These are phyloP conservation scores for Scutellaria barbata DNA, from an alignment of 257 asterid genomes.

Conservation along the genomic window DNA sequence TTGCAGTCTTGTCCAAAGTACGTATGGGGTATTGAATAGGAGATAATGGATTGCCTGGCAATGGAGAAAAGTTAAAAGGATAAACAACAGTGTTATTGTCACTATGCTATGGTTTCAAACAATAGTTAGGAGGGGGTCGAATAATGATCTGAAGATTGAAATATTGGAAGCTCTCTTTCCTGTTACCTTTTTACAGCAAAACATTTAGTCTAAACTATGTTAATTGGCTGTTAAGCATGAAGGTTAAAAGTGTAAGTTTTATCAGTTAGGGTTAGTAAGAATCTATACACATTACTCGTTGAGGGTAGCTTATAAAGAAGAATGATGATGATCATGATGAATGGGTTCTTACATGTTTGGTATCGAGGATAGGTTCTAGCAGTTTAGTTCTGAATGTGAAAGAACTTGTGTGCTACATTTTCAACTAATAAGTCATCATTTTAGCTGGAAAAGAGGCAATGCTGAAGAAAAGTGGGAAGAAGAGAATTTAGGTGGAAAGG, in stretches of 20 bases:
- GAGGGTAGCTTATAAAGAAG: background rate
- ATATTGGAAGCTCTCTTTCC: background rate
- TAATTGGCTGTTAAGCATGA: background rate
- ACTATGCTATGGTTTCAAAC: background rate
- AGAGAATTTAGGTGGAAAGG: background rate
- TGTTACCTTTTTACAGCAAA: background rate
- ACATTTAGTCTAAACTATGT: background rate
- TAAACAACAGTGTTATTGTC: background rate
- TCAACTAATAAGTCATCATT: background rate
- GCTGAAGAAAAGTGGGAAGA: background rate
- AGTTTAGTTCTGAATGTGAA: background rate
- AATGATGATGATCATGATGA: background rate
- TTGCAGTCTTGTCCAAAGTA: background rate
- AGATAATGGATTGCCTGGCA: background rate
- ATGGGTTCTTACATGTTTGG: background rate
- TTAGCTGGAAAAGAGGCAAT: background rate
- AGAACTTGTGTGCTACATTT: background rate
- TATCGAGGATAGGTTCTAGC: background rate
- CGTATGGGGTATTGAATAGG: background rate
- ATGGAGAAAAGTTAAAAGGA: background rate
- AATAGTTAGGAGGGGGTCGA: background rate
- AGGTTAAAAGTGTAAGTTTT: background rate
- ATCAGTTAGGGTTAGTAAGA: background rate
- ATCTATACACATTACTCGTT: background rate
- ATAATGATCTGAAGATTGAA: background rate